phyloP scores from a whole-genome alignment of 345 rosid species.

The Citrus trifoliata region DNA sequence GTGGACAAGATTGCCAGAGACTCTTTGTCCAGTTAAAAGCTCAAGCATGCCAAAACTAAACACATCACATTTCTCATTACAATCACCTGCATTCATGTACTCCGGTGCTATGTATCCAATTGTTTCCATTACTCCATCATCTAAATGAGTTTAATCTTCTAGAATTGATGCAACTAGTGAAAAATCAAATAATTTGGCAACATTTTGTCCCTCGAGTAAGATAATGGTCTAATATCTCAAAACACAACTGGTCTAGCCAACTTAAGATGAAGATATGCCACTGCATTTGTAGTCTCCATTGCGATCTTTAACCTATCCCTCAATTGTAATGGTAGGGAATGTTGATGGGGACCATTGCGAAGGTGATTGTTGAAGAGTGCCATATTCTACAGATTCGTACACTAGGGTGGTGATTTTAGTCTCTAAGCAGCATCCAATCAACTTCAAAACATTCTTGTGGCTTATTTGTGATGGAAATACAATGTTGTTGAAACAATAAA shows the following conservation, averaged over 20 bases:
- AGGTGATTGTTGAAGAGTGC: not conserved
- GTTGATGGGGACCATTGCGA: no score
- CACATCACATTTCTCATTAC: not conserved
- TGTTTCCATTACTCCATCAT: not conserved
- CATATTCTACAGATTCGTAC: not conserved
- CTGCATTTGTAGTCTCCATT: constrained; percentile 9
- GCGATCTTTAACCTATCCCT: not conserved
- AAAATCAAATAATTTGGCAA: not conserved
- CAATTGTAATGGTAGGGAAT: no score
- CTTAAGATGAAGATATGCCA: constrained; percentile 17
- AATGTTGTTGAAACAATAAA: no score
- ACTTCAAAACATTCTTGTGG: no score
- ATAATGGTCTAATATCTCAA: not conserved
- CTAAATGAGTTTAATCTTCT: not conserved
- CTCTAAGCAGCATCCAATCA: rapidly evolving
- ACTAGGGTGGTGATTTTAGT: no score
- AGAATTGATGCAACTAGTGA: not conserved
- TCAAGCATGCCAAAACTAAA: not conserved
- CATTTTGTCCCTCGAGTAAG: not conserved
- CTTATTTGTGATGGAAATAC: no score
- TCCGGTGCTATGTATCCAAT: not conserved
- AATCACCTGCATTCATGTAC: not conserved
- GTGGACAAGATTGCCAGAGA: no score
- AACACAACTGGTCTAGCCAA: not conserved
- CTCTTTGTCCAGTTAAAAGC: not conserved